Evolutionary conservation across 164 flowering plant species (phyloP).

Genomic region (Vitis rupestris): DNA sequence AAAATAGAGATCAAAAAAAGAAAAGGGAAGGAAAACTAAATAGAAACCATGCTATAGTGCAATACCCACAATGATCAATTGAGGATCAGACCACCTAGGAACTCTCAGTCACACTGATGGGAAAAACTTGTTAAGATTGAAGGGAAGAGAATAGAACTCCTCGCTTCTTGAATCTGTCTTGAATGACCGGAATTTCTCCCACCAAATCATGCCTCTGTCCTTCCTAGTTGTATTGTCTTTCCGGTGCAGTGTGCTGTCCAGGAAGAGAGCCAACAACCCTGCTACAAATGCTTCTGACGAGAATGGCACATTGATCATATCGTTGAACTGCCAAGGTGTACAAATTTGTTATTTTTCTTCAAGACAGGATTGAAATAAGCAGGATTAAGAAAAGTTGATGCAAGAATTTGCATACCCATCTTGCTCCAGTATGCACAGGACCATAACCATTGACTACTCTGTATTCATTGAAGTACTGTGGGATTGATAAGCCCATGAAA

Average conservation of each 20-base stretch:
- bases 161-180: slow-evolving; percentile 73
- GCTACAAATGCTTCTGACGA: slow-evolving; percentile 74
- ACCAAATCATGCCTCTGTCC: slow-evolving; percentile 80
- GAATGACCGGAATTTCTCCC: slow-evolving; percentile 71
- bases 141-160: slow-evolving; percentile 76
- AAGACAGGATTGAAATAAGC: background rate
- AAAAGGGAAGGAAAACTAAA: too few species aligned
- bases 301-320: slow-evolving; percentile 77
- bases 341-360: too few species aligned
- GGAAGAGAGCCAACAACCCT: slow-evolving; percentile 53
- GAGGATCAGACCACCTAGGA: too few species aligned
- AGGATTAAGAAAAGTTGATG: background rate
- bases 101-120: slow-evolving; percentile 57
- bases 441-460: slow-evolving; percentile 51
- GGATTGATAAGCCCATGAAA: slow-evolving; percentile 83
- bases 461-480: slow-evolving; percentile 80
- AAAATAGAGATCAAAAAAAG: too few species aligned
- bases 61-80: too few species aligned
- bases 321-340: slow-evolving; percentile 60
- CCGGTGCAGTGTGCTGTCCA: slow-evolving; percentile 51
- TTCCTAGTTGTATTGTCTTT: slow-evolving; percentile 49
- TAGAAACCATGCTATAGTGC: too few species aligned
- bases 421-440: slow-evolving; percentile 69
- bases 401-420: slow-evolving; percentile 59
- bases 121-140: slow-evolving; percentile 81